A percentile compares a stretch with the other conserved stretches of the same genome.
Conservation (phyloP, 352 stramenopile genomes). For the Thalassiosira delicatula region DNA sequence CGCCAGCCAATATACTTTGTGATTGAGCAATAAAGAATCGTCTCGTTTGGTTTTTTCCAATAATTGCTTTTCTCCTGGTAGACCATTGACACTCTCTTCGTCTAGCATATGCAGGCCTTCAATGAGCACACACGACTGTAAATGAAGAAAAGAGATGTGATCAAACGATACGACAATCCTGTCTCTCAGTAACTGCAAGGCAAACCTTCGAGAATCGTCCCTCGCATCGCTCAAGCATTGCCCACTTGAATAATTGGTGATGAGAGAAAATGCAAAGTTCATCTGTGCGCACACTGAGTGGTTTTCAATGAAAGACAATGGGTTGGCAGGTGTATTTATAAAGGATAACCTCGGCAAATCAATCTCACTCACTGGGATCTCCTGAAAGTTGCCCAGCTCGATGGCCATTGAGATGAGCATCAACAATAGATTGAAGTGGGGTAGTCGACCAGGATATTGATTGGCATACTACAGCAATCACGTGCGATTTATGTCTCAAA, state of each 20-base stretch:
- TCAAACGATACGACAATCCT: background rate
- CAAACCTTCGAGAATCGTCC: background rate
- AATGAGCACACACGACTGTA: constrained; percentile 1
- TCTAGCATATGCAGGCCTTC: background rate
- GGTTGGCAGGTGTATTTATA: too few relatives aligned
- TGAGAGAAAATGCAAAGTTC: background rate
- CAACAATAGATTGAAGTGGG: background rate
- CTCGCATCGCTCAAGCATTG: background rate
- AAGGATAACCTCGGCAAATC: too few relatives aligned
- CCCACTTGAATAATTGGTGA: background rate
- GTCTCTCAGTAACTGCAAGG: background rate
- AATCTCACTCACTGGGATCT: background rate
- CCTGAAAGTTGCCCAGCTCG: background rate
- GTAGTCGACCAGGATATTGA: background rate
- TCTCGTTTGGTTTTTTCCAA: background rate
- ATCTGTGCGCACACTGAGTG: too few relatives aligned
- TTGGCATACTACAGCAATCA: background rate
- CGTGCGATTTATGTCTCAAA: background rate
- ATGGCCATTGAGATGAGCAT: background rate
- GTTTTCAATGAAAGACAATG: too few relatives aligned
- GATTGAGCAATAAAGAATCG: background rate
- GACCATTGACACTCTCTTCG: background rate
- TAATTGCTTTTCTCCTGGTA: background rate
- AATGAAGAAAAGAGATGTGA: background rate
- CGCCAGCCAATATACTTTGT: background rate